Conservation (phyloP, 352 stramenopile genomes). For the Globisporangium carolinianum region DNA sequence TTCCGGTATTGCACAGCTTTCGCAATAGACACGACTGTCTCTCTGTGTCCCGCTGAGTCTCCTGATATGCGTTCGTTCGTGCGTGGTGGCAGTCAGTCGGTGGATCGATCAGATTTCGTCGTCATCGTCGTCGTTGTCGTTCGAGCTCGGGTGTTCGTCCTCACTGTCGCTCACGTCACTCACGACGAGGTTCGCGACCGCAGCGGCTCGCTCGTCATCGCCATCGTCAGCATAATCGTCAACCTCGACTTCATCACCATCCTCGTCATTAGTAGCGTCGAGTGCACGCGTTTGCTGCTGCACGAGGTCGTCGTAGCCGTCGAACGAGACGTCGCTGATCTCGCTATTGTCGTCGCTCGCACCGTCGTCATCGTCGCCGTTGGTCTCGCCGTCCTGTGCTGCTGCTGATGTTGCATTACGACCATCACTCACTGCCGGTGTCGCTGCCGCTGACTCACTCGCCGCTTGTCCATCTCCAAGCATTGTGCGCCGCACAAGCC, state of each 20-base stretch:
- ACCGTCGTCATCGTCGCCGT: slow-evolving; percentile 9
- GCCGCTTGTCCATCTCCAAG: slow-evolving; percentile 22
- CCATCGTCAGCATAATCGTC: slow-evolving; percentile 21
- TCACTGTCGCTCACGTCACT: slow-evolving; percentile 43
- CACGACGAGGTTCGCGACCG: slow-evolving; percentile 31
- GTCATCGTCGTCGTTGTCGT: slow-evolving; percentile 41
- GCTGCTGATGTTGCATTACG: no score
- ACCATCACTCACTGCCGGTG: no score
- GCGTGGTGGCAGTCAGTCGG: background rate
- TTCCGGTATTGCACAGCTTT: background rate
- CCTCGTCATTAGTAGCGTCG: background rate
- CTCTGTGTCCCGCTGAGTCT: background rate
- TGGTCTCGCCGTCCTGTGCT: slow-evolving; percentile 2
- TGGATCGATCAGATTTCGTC: slow-evolving; percentile 39
- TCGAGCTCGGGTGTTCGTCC: slow-evolving; percentile 19
- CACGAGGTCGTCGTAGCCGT: slow-evolving; percentile 57
- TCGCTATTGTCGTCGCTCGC: slow-evolving; percentile 59
- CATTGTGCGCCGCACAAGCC: slow-evolving; percentile 31
- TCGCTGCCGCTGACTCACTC: slow-evolving; percentile 4
- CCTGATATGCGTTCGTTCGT: no score
- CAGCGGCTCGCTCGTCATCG: slow-evolving; percentile 16
- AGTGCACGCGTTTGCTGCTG: slow-evolving; percentile 7
- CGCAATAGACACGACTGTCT: slow-evolving; percentile 14
- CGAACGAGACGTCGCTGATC: slow-evolving; percentile 68
- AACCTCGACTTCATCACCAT: slow-evolving; percentile 14